Evolutionary conservation across 768 basidiomycete species (phyloP).

Genomic region (button mushroom (Agaricus bisporus)): DNA sequence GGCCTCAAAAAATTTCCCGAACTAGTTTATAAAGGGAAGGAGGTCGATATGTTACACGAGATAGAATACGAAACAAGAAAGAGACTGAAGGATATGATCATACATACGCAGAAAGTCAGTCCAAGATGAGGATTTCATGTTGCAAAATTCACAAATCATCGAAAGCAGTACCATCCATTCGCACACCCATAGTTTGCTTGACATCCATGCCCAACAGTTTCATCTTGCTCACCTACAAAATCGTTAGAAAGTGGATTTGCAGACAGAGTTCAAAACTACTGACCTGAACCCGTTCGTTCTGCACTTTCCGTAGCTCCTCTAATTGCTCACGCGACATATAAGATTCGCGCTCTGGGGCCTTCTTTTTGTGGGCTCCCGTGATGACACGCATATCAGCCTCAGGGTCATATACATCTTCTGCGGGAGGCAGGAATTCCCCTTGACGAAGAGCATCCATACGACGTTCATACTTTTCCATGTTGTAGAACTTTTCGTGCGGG

Average conservation of each 20-base stretch:
- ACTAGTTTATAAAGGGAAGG: no score
- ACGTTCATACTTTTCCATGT: conserved; percentile 78
- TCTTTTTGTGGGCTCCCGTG: conserved; percentile 63
- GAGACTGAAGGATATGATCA: no score
- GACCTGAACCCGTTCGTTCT: conserved; percentile 82
- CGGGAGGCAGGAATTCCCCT: conserved; percentile 75
- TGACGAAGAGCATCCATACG: conserved; percentile 80
- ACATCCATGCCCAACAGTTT: conserved; percentile 85
- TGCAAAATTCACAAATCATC: conserved; percentile 16
- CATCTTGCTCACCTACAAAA: conserved; percentile 66
- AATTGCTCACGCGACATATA: conserved; percentile 78
- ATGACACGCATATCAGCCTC: conserved; percentile 78
- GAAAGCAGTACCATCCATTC: conserved; percentile 64
- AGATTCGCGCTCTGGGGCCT: conserved; percentile 59
- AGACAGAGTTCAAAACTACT: conserved; percentile 12
- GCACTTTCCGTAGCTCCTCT: conserved; percentile 73
- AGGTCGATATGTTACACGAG: no score
- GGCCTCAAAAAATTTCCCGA: no score
- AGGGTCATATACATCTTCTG: conserved; percentile 75
- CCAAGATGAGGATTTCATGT: no score
- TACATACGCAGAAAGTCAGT: no score
- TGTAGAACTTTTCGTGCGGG: conserved; percentile 93
- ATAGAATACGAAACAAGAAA: no score
- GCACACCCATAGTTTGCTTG: conserved; percentile 77
- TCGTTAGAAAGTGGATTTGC: neutral